Evolutionary conservation across 305 asterid genomes (phyloP).

Genomic region (Plantago coronopus): DNA sequence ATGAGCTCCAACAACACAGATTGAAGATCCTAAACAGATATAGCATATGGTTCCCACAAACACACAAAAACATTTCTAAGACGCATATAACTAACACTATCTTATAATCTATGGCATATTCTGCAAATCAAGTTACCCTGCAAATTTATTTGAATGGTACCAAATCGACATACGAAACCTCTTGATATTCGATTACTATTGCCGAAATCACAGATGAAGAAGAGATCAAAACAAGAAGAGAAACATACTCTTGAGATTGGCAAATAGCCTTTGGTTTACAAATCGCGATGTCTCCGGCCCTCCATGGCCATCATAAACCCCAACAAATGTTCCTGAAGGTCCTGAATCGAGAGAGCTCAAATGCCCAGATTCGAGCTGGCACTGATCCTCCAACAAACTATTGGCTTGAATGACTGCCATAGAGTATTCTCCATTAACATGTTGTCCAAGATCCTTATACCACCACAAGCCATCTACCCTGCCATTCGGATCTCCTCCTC

Average conservation of each 20-base stretch:
- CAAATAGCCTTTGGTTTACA: constrained; percentile 57
- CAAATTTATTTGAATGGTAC: not conserved
- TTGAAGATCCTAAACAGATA: too few relatives aligned
- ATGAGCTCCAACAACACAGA: too few relatives aligned
- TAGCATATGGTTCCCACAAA: not conserved
- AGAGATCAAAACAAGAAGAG: constrained; percentile 10
- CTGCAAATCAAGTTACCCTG: not conserved
- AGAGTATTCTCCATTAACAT: constrained; percentile 69
- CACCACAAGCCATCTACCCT: constrained; percentile 70
- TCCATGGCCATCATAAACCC: constrained; percentile 95
- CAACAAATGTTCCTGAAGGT: constrained; percentile 70
- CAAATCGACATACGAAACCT: not conserved
- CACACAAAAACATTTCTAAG: not conserved
- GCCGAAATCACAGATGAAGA: not conserved
- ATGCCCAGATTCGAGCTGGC: constrained; percentile 83
- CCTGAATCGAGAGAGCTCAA: constrained; percentile 63
- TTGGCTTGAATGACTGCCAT: constrained; percentile 91
- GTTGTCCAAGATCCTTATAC: constrained; percentile 81
- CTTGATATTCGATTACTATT: not conserved
- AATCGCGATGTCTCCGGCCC: constrained; percentile 89
- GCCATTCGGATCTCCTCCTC: constrained; percentile 53
- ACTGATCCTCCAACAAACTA: constrained; percentile 79
- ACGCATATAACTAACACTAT: not conserved
- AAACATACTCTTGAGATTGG: constrained; percentile 74
- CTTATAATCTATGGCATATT: not conserved